These are phyloP conservation scores for Trichosanthes truncata DNA, from an alignment of 306 rosid genomes.

Conservation along the genomic window DNA sequence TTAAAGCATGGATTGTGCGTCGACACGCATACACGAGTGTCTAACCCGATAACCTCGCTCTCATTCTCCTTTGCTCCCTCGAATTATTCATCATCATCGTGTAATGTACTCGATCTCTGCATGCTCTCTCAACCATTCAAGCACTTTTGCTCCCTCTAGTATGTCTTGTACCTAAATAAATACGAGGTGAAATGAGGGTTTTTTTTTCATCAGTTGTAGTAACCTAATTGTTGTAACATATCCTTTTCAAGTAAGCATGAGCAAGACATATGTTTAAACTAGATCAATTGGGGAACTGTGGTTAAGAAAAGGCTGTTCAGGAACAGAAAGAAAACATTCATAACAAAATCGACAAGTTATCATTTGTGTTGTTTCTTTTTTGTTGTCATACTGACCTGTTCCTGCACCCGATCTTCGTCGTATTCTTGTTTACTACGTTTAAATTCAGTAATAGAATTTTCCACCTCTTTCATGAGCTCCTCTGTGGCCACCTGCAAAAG, in stretches of 20 bases:
- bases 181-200: not conserved
- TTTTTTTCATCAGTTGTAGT: not conserved
- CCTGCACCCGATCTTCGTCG: conserved; percentile 75
- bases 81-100: conserved; percentile 20
- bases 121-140: conserved; percentile 89
- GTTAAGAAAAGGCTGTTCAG: not conserved
- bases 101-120: conserved; percentile 62
- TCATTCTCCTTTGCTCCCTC: not conserved
- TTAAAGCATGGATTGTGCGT: not conserved
- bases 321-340: not conserved
- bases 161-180: conserved; percentile 78
- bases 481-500: conserved; percentile 63
- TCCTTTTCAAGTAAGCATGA: not conserved
- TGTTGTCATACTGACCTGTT: conserved; percentile 41
- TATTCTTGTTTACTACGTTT: conserved; percentile 74
- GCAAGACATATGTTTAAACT: not conserved
- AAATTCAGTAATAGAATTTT: conserved; percentile 74
- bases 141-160: conserved; percentile 95
- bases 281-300: not conserved
- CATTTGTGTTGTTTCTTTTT: not conserved
- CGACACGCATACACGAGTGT: not conserved
- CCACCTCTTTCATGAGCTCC: conserved; percentile 83
- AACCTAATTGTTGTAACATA: not conserved
- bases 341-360: not conserved
- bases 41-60: not conserved